A percentile compares a stretch with the other conserved stretches of the same genome.
phyloP scores from a whole-genome alignment of 345 rosid genomes.

The Chamaenerion angustifolium region DNA sequence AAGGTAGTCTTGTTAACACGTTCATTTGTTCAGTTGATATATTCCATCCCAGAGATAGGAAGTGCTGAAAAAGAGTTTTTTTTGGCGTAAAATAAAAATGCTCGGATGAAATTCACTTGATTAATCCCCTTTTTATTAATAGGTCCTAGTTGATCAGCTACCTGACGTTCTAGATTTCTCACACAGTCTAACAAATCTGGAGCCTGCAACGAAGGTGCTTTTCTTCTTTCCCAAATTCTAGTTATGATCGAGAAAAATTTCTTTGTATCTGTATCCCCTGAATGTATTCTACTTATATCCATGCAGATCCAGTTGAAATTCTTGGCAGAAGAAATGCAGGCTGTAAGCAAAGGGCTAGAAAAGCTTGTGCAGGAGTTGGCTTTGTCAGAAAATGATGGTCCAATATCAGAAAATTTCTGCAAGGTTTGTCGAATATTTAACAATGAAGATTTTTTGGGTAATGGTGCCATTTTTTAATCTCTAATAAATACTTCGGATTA shows the following conservation, averaged over 20 bases:
- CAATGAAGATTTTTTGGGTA: too few relatives aligned
- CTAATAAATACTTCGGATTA: not conserved
- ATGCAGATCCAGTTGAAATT: constrained; percentile 76
- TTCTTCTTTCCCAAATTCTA: not conserved
- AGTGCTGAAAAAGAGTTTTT: not conserved
- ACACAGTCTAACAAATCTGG: constrained; percentile 48
- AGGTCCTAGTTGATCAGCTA: constrained; percentile 82
- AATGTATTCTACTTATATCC: constrained; percentile 5
- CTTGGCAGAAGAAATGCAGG: constrained; percentile 99
- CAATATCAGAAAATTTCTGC: constrained; percentile 50
- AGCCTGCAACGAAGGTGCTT: constrained; percentile 64
- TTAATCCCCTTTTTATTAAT: too few relatives aligned
- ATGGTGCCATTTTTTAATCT: too few relatives aligned
- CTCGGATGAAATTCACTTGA: not conserved
- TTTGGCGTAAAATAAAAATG: not conserved
- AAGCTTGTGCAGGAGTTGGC: constrained; percentile 79
- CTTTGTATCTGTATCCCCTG: too few relatives aligned
- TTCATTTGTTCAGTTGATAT: not conserved
- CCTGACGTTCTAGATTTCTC: constrained; percentile 80
- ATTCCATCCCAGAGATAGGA: not conserved
- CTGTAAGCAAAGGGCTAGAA: constrained; percentile 88
- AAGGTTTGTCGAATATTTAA: constrained; percentile 25
- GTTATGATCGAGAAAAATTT: not conserved
- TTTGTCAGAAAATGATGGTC: constrained; percentile 75
- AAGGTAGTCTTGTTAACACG: constrained; percentile 39